Conservation (phyloP, 1,139 yeast genomes). For the Debaryomycetaceae sp. region DNA sequence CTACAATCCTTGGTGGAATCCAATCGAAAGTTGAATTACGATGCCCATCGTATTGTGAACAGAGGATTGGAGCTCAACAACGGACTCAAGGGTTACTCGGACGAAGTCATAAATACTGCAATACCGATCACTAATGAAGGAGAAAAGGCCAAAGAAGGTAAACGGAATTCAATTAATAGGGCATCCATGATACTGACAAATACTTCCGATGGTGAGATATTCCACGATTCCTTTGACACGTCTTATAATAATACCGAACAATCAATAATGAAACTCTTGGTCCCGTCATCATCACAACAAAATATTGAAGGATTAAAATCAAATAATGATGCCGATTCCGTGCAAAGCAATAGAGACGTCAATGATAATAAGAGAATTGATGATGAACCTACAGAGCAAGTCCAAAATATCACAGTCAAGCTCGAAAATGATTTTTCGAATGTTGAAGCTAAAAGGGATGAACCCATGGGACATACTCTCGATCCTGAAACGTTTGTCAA, state of each 20-base stretch:
- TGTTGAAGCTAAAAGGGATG: background rate
- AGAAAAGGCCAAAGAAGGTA: slow-evolving; percentile 5
- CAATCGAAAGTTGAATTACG: slow-evolving; percentile 31
- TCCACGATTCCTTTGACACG: slow-evolving; percentile 37
- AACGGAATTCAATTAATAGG: background rate
- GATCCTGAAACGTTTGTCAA: background rate
- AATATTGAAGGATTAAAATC: background rate
- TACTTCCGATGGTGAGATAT: slow-evolving; percentile 19
- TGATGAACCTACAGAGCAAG: background rate
- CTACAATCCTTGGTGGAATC: slow-evolving; percentile 39
- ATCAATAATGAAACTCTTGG: slow-evolving; percentile 31
- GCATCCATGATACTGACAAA: slow-evolving; percentile 2
- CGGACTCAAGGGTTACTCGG: slow-evolving; percentile 45
- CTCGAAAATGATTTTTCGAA: background rate
- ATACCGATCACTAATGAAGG: slow-evolving; percentile 18
- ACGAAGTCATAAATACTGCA: slow-evolving; percentile 33
- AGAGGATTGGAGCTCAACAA: slow-evolving; percentile 39
- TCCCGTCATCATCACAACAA: background rate
- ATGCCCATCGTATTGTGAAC: slow-evolving; percentile 15
- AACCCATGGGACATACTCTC: background rate
- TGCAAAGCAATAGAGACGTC: slow-evolving; percentile 17
- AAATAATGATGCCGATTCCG: slow-evolving; percentile 10
- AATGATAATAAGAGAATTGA: background rate
- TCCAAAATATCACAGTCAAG: slow-evolving; percentile 3
- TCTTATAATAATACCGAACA: slow-evolving; percentile 40